Base-by-base conservation (phyloP, 2,329 filamentous ascomycete species). In the Cladophialophora exuberans region DNA sequence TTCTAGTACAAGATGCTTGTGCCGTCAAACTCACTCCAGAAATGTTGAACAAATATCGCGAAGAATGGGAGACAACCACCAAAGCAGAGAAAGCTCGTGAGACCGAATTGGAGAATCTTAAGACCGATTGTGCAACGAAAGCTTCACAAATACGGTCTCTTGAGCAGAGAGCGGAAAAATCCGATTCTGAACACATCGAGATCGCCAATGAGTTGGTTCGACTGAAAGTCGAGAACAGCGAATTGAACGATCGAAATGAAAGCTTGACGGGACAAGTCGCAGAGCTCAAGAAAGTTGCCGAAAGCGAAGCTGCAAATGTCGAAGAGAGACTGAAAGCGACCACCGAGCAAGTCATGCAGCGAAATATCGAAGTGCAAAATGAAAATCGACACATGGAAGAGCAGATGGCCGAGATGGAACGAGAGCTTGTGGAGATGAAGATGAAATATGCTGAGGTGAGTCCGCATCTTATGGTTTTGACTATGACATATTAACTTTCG, bases 401-500 rank as follows among this genome's bases (percentile, higher is more conserved):
- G 69, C 89, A 94, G 67, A 83, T 96, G 81, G 81, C 84, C 4
- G 91, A 97, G 64, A 89, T 97, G 78, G 94, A 97, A 77, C 89
- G 92, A 72, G 86, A 91, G 70, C 77, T 99, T 62, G 93, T 99
- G 60, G 84, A 87, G 69, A 94, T 91, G 1, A 99, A 99, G 81
- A 88, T 99, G 89, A 84, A 85, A 67, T 91, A 92, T 76, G 94
- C 94, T 51, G 90, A 97, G 86, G 93, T 96, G 80, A 78, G 86
- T 78, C 47, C 38, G 47, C 39, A 13, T 31, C 6, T 22, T 11
- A 46, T 52, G 33, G 56, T 18, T 44, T 22, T 20, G 18, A 2
- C 20, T 48, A 10, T 25, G n/a, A 7, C n/a, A n/a, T 35, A n/a
- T 28, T 42, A 38, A 52, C 22, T 26, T n/a, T 52, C 7, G 18